phyloP scores from a whole-genome alignment of 2,329 filamentous ascomycete genomes.

The Colletotrichum graminicola region DNA sequence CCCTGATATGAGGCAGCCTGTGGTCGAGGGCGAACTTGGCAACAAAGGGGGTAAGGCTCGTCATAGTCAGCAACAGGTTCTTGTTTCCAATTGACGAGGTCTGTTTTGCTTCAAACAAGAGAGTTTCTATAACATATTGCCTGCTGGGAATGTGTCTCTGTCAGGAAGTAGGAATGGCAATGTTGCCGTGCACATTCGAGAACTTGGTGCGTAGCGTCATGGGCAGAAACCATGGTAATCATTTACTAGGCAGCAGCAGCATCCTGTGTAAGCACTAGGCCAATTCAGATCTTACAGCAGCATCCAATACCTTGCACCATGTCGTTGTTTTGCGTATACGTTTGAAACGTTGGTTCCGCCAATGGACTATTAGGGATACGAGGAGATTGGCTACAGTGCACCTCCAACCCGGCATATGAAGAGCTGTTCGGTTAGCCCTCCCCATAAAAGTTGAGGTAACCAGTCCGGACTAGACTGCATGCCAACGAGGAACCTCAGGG shows the following conservation, averaged over 20 bases:
- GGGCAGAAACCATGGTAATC: background rate
- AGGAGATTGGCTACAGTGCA: no score
- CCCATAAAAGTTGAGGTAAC: no score
- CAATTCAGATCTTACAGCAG: background rate
- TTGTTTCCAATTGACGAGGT: background rate
- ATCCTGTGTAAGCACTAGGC: constrained; percentile 2
- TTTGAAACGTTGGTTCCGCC: background rate
- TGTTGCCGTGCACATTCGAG: background rate
- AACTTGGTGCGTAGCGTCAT: no score
- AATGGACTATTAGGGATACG: no score
- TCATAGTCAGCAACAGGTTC: background rate
- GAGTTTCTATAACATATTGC: accelerated
- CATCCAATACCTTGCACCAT: no score
- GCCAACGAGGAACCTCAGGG: no score
- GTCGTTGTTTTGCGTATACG: no score
- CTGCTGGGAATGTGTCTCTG: background rate
- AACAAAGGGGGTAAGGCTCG: background rate
- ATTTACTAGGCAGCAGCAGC: background rate
- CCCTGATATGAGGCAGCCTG: background rate
- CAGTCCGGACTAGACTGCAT: no score
- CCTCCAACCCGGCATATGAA: no score
- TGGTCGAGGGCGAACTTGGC: constrained; percentile 9
- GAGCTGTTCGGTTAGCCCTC: no score
- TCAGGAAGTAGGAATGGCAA: background rate
- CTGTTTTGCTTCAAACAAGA: background rate